Base-by-base conservation (phyloP, 176 grass and related monocot species). In the Cenchrus americanus region DNA sequence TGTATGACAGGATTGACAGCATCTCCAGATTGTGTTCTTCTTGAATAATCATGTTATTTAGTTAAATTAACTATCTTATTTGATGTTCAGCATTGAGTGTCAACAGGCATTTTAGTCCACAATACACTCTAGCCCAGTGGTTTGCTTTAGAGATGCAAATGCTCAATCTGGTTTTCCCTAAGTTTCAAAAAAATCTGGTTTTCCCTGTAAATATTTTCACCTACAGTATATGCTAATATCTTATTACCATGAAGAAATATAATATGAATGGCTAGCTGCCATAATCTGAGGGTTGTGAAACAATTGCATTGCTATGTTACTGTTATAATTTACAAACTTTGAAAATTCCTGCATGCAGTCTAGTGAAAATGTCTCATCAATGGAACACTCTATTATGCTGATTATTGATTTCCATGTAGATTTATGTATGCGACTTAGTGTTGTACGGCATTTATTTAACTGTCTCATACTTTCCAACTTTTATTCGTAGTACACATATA, bases 321-420 rank as follows among this genome's bases (percentile, higher is more conserved):
- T 61, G 13, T 48, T 67, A 47, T 58, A 27, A 67, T 37, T 37
- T 37, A 37, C 34, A 37, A 37, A 37, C 43, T 58, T 67, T 53
- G 44, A 88, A 78, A 77, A 62, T 83, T 57, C 48, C 2, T 54
- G 66, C 44, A 34, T 72, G 73, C 57, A 77, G 57, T 71, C 22
- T 78, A 34, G 46, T 54, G 9, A 83, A 71, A 71, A 54, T 54
- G 18, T 72, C 22, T 72, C 17, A 42, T 61, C 9, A 18, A 77
- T 44, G 65, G 21, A 82, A 9, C 48, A 26, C 51, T 69, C 27
- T 82, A 32, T 83, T 51, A 18, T 63, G 30, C 18, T 49, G 51
- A 53, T 82, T 78, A 30, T 70, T 19, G 4, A 88, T 71, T 86
- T 86, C 75, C 53, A 71, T 47, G 61, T 77, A 59, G 43, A 64